Base-by-base conservation (phyloP, 768 basidiomycete species). In the Omphalotus guepiniiformis region DNA sequence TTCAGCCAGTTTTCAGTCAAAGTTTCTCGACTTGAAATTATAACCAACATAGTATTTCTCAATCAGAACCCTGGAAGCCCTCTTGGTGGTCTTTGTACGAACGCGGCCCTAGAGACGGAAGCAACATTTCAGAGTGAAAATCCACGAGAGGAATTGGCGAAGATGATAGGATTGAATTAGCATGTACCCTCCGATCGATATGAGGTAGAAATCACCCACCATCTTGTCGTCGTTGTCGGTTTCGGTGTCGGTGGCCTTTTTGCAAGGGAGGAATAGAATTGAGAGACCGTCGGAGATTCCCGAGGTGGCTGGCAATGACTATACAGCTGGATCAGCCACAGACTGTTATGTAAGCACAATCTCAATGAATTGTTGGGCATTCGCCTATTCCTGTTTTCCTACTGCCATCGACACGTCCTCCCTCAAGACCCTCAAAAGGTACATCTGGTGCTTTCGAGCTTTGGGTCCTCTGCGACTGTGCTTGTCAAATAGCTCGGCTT, bases 61-160 rank as follows among this genome's bases (percentile, higher is more conserved):
- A 65, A 99, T 98, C 72, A 98, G 81, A 61, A 94, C 92, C 55
- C 96, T 86, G 56, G 94, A 97, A 64, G 96, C 95, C 76, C 94
- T 90, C 82, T 99, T 99, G 66, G 94, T 95, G 56, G 96, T 99
- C 78, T 99, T 99, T 63, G 96, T 99, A 67, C 96, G 90, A 74
- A 99, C 95, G 64, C 96, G 93, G 70, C 96, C 96, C 96, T 97
- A 66, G 1, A 18, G 30, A 41, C 35, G 15, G 11, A 34, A 36
- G 26, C 42, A 25, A 47, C 39, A 45, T 29, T 47, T n/a, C n/a
- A n/a, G n/a, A n/a, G n/a, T n/a, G n/a, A n/a, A n/a, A n/a, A n/a
- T n/a, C n/a, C n/a, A n/a, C n/a, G n/a, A n/a, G n/a, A n/a, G n/a
- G n/a, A n/a, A n/a, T n/a, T n/a, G n/a, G n/a, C n/a, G n/a, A n/a